phyloP scores from a whole-genome alignment of 1,284 basidiomycete species.

The Omphalotus olearius region DNA sequence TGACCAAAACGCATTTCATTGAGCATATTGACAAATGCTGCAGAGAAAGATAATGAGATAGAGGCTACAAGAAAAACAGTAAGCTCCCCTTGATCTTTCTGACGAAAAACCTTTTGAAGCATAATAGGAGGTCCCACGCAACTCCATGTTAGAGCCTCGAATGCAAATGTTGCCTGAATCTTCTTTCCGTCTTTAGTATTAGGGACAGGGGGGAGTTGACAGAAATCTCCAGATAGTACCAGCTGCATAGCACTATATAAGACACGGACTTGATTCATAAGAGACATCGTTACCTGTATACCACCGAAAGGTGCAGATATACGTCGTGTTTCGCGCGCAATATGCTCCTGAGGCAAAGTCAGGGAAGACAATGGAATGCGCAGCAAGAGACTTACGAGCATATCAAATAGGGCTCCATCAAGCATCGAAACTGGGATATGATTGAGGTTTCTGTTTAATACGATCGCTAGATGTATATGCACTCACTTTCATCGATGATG shows the following conservation, averaged over 20 bases:
- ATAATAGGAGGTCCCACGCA: conserved; percentile 55
- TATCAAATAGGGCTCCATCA: conserved; percentile 84
- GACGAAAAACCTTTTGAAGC: conserved; percentile 64
- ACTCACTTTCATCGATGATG: conserved; percentile 86
- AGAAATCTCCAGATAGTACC: conserved; percentile 88
- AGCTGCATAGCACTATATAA: conserved; percentile 38
- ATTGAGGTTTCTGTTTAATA: neutral
- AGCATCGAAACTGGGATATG: conserved; percentile 80
- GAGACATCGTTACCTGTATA: conserved; percentile 61
- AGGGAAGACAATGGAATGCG: neutral
- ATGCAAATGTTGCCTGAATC: conserved; percentile 63
- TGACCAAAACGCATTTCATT: conserved; percentile 88
- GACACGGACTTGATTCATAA: neutral
- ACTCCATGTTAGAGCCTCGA: conserved; percentile 82
- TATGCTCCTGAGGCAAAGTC: conserved; percentile 30
- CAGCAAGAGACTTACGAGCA: conserved; percentile 44
- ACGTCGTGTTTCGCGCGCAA: conserved; percentile 62
- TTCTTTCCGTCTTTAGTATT: conserved; percentile 18
- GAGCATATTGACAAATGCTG: conserved; percentile 86
- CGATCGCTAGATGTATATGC: neutral
- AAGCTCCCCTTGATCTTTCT: conserved; percentile 52
- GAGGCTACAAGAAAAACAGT: neutral
- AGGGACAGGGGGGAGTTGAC: conserved; percentile 88
- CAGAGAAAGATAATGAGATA: conserved; percentile 2
- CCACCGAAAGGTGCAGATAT: conserved; percentile 76